Evolutionary conservation across 768 basidiomycete genomes (phyloP), one percentile per base, ranked within the genome.

Genomic region (Heimioporus sp.): DNA sequence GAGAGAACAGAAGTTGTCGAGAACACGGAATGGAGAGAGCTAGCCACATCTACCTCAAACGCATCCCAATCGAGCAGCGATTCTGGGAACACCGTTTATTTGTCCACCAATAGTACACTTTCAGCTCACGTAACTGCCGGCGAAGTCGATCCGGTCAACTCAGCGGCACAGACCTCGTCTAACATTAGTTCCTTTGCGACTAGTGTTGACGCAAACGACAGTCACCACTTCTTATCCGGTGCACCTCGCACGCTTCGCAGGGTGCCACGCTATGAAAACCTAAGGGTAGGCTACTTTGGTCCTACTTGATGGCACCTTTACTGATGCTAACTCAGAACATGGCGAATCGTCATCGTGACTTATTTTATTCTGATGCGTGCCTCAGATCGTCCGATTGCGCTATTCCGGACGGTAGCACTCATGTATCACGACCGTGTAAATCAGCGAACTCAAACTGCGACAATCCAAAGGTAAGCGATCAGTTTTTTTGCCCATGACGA

Each of bases 101-200:
- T 53, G 5, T 54, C 60, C 38, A 38, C 32, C 13, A 51, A 53
- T 43, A 51, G 52, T 43, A 31, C 52, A 2, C 47, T 49, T 36
- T 54, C 43, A 12, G 47, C 49, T 12, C 20, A 17, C 36, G 40
- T 47, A 35, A 49, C 45, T 15, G 20, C 44, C 16, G 38, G 24
- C 37, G 48, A 13, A 11, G 15, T 7, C 5, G 15, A 17, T 40
- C 43, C 36, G 12, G 20, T 30, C 31, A 16, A 12, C 21, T 54
- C 52, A 20, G 54, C 45, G 24, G 32, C 20, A 12, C 44, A 19
- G 19, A 13, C 39, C 17, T 54, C 52, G 7, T 41, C 38, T 21
- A 28, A 34, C 13, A 30, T 46, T 24, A 54, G 61, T 38, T 64
- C 63, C 24, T 45, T 60, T 3, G 58, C 48, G 35, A 65, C 64